A percentile compares a stretch with the other conserved stretches of the same genome.
These are phyloP conservation scores for Penicillium coprophilum DNA, from an alignment of 495 filamentous ascomycete genomes.

Conservation along the genomic window DNA sequence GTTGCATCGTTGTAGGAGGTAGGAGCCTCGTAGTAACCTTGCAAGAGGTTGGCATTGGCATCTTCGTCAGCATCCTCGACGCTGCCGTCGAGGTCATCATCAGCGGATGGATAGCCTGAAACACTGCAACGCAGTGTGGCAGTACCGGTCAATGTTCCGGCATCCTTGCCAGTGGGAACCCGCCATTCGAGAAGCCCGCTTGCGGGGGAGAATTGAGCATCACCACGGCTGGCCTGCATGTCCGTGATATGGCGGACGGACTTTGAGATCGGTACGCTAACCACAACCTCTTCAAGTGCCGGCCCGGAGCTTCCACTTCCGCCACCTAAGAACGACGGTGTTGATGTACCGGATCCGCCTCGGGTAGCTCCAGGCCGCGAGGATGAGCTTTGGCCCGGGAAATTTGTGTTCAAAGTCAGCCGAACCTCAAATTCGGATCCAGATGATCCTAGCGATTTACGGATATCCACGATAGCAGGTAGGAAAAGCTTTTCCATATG, in stretches of 20 bases:
- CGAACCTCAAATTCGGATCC: slow-evolving; percentile 89
- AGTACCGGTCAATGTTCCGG: slow-evolving; percentile 57
- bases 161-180: slow-evolving; percentile 65
- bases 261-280: slow-evolving; percentile 78
- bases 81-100: slow-evolving; percentile 61
- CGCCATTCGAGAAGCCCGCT: slow-evolving; percentile 78
- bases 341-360: slow-evolving; percentile 53
- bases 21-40: slow-evolving; percentile 57
- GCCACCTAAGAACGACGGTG: slow-evolving; percentile 60
- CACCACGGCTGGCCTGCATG: slow-evolving; percentile 78
- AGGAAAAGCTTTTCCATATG: slow-evolving; percentile 68
- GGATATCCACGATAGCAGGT: slow-evolving; percentile 78
- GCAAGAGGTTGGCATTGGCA: slow-evolving; percentile 44
- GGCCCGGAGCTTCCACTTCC: slow-evolving; percentile 54
- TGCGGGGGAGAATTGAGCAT: slow-evolving; percentile 74
- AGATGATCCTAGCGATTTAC: slow-evolving; percentile 67
- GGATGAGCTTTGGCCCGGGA: slow-evolving; percentile 42
- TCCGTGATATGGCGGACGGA: slow-evolving; percentile 85
- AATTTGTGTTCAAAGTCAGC: slow-evolving; percentile 66
- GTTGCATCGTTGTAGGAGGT: slow-evolving; percentile 38
- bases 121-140: slow-evolving; percentile 81
- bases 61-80: slow-evolving; percentile 42
- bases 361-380: slow-evolving; percentile 36
- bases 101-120: slow-evolving; percentile 55
- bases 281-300: slow-evolving; percentile 72